phyloP scores from a whole-genome alignment of 305 asterid genomes.

The Fraxinus dipetala region DNA sequence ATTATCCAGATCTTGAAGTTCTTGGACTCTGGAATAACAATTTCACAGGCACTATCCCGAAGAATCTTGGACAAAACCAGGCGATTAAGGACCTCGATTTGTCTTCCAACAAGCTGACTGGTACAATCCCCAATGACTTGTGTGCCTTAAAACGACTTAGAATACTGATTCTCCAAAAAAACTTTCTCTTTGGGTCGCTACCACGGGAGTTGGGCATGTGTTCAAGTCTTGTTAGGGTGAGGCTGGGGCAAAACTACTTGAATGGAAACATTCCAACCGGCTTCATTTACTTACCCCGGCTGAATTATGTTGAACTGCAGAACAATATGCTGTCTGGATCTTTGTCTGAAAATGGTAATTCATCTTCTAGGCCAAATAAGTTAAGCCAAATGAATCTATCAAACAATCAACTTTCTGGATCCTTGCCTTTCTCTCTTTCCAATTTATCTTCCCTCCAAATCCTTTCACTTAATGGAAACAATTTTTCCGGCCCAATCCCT shows the following conservation, averaged over 20 bases:
- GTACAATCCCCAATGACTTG: conserved; percentile 66
- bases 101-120: conserved; percentile 92
- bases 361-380: conserved; percentile 40
- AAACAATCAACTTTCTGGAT: conserved; percentile 71
- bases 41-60: conserved; percentile 77
- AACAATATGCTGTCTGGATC: conserved; percentile 73
- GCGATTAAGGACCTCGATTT: conserved; percentile 60
- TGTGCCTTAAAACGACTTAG: conserved; percentile 63
- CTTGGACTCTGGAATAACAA: conserved; percentile 84
- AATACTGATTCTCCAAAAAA: conserved; percentile 59
- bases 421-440: conserved; percentile 66
- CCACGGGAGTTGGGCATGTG: conserved; percentile 76
- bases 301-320: conserved; percentile 82
- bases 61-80: conserved; percentile 59
- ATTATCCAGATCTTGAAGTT: conserved; percentile 54
- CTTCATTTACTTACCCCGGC: conserved; percentile 68
- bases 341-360: conserved; percentile 47
- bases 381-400: conserved; percentile 72
- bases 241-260: conserved; percentile 76
- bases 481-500: conserved; percentile 72
- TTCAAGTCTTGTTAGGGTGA: conserved; percentile 70
- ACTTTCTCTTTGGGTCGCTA: conserved; percentile 74
- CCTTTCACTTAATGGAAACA: conserved; percentile 59
- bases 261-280: conserved; percentile 82
- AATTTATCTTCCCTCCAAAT: conserved; percentile 68